Base-by-base conservation (phyloP, 129 eudicot species). In the Arctium minus region DNA sequence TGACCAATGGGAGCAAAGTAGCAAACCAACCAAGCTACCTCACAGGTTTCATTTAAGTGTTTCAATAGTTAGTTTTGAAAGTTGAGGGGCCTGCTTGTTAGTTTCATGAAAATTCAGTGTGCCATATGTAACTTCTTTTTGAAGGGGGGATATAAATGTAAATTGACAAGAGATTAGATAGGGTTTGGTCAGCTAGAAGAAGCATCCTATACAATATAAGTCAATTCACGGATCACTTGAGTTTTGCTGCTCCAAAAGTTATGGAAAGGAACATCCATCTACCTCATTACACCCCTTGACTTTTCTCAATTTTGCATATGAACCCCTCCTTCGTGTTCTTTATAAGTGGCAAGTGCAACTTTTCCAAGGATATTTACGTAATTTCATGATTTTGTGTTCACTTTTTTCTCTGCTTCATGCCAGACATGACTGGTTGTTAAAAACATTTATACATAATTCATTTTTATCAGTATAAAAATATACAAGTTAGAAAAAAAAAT, bases 151-250 rank as follows among this genome's bases (percentile, higher is more conserved):
- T 60, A 60, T 60, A 60, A 56, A 17, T 60, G 68, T 60, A 60
- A 60, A 5, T 60, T 60, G 1, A 60, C 42, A 42, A 39, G 12
- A 75, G 50, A 78, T 36, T 35, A 79, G 82, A 79, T 82, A 76
- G 77, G 78, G 86, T 53, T 77, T 83, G 82, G 86, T 83, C 82
- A 83, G 78, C 86, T 72, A 83, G 56, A 83, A 83, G 86, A 83
- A 83, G 86, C 36, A 70, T 6, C 68, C 48, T 76, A 60, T 62
- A 48, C 68, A 40, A 31, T 30, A 53, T 30, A 70, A 81, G 79
- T 82, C 42, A 48, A 22, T 46, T 82, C 89, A 82, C 86, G 89
- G 86, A 73, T 82, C 73, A 46, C 86, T 46, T 73, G 88, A 73
- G 87, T 62, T 73, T 79, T 78, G 89, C 48, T 72, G 75, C 76